Evolutionary conservation across 2,329 filamentous ascomycete species (phyloP).

Genomic region (Trichoderma koningiopsis): DNA sequence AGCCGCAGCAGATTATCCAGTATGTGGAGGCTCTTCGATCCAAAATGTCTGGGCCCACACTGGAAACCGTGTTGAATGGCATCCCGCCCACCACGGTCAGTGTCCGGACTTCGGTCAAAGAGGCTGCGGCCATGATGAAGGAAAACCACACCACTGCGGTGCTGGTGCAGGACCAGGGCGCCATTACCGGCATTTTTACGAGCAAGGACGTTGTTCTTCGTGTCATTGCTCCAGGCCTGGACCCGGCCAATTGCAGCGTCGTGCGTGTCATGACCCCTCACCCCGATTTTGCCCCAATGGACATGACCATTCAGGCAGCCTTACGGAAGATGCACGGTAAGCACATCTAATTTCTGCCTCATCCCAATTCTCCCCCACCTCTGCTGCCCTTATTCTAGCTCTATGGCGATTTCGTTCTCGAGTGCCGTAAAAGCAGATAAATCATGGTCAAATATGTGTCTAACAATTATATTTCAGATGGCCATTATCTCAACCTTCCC

Average conservation of each 20-base stretch:
- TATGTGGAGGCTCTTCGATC: conserved; percentile 93
- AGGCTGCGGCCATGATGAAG: conserved; percentile 95
- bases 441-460: conserved; percentile 21
- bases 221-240: conserved; percentile 94
- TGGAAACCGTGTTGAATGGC: conserved; percentile 92
- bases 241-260: conserved; percentile 93
- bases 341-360: conserved; percentile 38
- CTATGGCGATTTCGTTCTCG: conserved; percentile 5
- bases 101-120: conserved; percentile 93
- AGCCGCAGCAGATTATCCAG: conserved; percentile 98
- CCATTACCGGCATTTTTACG: conserved; percentile 98
- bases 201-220: conserved; percentile 98
- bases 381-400: background rate
- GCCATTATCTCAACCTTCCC: conserved; percentile 95
- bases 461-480: conserved; percentile 60
- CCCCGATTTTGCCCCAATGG: conserved; percentile 95
- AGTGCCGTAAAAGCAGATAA: conserved; percentile 1
- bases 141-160: conserved; percentile 98
- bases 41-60: conserved; percentile 97
- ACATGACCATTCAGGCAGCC: conserved; percentile 98
- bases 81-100: conserved; percentile 92
- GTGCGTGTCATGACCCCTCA: conserved; percentile 99
- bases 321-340: conserved; percentile 98
- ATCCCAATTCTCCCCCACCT: background rate
- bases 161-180: conserved; percentile 92